Evolutionary conservation across 345 rosid species (phyloP).

Genomic region (Eucalyptus sideroxylon): DNA sequence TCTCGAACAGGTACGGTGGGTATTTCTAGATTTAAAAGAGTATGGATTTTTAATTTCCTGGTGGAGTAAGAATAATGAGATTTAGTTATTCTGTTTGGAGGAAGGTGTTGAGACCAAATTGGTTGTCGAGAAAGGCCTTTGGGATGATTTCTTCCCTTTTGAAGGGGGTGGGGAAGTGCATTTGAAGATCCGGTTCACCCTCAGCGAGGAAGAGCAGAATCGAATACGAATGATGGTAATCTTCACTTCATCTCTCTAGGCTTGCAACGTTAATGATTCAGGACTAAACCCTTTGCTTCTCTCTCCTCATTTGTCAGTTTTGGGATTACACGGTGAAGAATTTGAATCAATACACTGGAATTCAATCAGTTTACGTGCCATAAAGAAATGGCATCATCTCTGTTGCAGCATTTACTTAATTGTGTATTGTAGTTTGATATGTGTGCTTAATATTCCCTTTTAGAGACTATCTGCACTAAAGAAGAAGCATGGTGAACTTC

Average conservation of each 20-base stretch:
- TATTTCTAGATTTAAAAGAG: neutral
- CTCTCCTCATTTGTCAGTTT: neutral
- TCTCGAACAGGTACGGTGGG: conserved; percentile 32
- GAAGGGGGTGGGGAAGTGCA: conserved; percentile 70
- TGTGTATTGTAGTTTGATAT: neutral
- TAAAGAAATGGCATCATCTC: neutral
- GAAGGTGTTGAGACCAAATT: conserved; percentile 63
- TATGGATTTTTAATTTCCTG: neutral
- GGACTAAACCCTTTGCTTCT: neutral
- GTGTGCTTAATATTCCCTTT: neutral
- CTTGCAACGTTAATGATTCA: neutral
- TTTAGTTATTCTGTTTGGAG: conserved; percentile 4
- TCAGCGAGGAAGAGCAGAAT: conserved; percentile 67
- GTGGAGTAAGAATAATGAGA: neutral
- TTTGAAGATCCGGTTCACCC: conserved; percentile 71
- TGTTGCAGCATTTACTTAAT: neutral
- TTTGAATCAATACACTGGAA: neutral
- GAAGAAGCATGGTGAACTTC: conserved; percentile 57
- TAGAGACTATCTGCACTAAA: conserved; percentile 79
- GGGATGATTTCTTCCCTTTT: conserved; percentile 55
- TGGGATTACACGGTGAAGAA: neutral
- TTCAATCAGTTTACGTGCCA: neutral
- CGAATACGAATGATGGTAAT: conserved; percentile 59
- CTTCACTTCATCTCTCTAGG: neutral
- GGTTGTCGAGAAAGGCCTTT: conserved; percentile 63